Evolutionary conservation across 768 basidiomycete genomes (phyloP).

Genomic region (Strobilomyces confusus): DNA sequence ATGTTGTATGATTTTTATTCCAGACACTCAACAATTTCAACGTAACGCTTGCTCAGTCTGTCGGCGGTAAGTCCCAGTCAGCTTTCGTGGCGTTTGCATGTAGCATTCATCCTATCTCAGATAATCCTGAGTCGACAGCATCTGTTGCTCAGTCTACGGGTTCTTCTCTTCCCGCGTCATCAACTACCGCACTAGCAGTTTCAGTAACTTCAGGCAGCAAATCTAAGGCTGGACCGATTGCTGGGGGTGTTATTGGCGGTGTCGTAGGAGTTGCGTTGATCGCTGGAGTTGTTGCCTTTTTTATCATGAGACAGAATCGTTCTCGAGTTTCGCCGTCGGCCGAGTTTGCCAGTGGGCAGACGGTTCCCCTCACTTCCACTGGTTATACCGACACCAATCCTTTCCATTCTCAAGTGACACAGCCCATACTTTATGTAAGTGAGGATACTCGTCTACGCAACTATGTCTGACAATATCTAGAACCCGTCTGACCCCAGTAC

Average conservation of each 20-base stretch:
- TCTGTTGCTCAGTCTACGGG: constrained; percentile 29
- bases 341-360: neutral
- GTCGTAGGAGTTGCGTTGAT: constrained; percentile 47
- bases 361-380: neutral
- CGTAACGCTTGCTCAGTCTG: constrained; percentile 32
- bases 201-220: constrained; percentile 10
- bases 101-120: constrained; percentile 18
- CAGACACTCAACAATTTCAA: constrained; percentile 39
- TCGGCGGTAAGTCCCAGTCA: constrained; percentile 24
- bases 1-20: constrained; percentile 1
- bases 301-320: constrained; percentile 30
- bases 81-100: neutral
- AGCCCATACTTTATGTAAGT: constrained; percentile 32
- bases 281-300: constrained; percentile 38
- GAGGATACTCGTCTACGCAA: neutral
- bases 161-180: constrained; percentile 4
- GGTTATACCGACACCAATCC: constrained; percentile 9
- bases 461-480: constrained; percentile 19
- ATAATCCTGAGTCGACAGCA: constrained; percentile 43
- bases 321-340: constrained; percentile 19
- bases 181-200: constrained; percentile 13
- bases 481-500: constrained; percentile 36
- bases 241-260: constrained; percentile 65
- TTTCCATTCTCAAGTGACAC: constrained; percentile 17
- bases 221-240: constrained; percentile 49